A percentile compares a stretch with the other conserved stretches of the same genome.
Evolutionary conservation across 1,139 yeast genomes (phyloP).

Genomic region (Candida mesenterica): DNA sequence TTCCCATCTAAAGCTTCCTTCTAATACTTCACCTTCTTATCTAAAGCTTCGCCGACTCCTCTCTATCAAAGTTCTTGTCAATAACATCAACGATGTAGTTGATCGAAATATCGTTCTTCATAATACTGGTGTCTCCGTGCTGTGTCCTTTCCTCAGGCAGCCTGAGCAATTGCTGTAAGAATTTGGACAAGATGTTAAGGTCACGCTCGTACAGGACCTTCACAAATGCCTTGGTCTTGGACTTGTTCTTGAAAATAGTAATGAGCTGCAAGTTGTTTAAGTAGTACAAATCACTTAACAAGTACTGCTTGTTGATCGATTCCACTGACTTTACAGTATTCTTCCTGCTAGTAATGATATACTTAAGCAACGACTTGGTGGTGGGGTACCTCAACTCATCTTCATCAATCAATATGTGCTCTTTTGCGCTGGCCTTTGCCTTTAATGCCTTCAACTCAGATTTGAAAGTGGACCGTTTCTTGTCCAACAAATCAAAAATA

Average conservation of each 20-base stretch:
- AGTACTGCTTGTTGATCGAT: slow-evolving; percentile 44
- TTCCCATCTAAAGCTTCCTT: neutral
- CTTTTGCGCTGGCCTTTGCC: slow-evolving; percentile 12
- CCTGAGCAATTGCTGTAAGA: slow-evolving; percentile 25
- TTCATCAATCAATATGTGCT: slow-evolving; percentile 21
- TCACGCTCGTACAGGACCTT: slow-evolving; percentile 30
- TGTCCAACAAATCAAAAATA: slow-evolving; percentile 11
- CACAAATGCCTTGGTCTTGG: slow-evolving; percentile 44
- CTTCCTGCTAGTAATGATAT: slow-evolving; percentile 12
- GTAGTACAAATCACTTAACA: slow-evolving; percentile 42
- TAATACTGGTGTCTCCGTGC: slow-evolving; percentile 6
- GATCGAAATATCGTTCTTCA: slow-evolving; percentile 22
- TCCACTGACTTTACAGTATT: slow-evolving; percentile 22
- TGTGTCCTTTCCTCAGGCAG: slow-evolving; percentile 5
- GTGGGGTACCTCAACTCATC: slow-evolving; percentile 34
- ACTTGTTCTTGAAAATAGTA: slow-evolving; percentile 41
- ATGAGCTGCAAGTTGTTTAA: slow-evolving; percentile 37
- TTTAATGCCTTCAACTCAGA: slow-evolving; percentile 13
- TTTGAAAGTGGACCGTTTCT: slow-evolving; percentile 6
- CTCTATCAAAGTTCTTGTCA: slow-evolving; percentile 32
- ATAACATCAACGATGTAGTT: slow-evolving; percentile 40
- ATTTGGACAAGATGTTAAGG: slow-evolving; percentile 27
- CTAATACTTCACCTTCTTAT: neutral
- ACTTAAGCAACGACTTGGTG: slow-evolving; percentile 37
- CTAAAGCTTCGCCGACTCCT: slow-evolving; percentile 1